Base-by-base conservation (phyloP, 495 filamentous ascomycete species). In the Tirmania nivea region DNA sequence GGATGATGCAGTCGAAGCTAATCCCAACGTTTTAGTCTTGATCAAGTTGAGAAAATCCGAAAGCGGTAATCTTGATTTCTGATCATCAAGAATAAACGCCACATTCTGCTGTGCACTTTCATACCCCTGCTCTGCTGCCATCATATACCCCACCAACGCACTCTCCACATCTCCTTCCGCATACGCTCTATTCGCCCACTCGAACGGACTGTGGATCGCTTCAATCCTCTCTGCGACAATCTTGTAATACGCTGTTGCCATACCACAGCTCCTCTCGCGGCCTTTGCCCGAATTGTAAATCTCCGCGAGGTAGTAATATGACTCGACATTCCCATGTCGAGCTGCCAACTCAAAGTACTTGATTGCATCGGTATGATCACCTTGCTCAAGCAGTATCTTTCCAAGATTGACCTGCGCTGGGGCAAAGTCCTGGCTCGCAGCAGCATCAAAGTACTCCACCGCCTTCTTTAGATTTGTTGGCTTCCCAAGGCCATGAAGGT, bases 51-150 rank as follows among this genome's bases (percentile, higher is more conserved):
- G 51, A 37, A 70, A 48, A 9, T 60, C 47, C 37, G 65, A 62
- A 0, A 83, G 56, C 2, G 75, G 66, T 10, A 83, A 65, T 31
- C 76, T 70, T 6, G 81, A 82, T 53, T 80, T 80, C 53, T 83
- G 74, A 51, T 88, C 78, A 59, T 99, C 90, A 2, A 96, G 75
- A 34, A 99, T 68, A 63, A 81, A 92, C 8, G 90, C 90, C 3
- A 95, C 90, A 57, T 99, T 99, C 42, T 86, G 81, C 68, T 99
- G 90, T 5, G 79, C 87, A 56, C 75, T 74, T 64, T 99, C 90
- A 60, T 94, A 94, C 10, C 90, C 90, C 68, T 96, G 92, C 63
- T 99, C 90, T 1, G 90, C 90, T 1, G 86, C 89, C 73, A 89
- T 83, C 69, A 96, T 80, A 56, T 86, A 86, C 25, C 79, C 75